phyloP scores from a whole-genome alignment of 352 stramenopile genomes.

The Phytophthora sojae region DNA sequence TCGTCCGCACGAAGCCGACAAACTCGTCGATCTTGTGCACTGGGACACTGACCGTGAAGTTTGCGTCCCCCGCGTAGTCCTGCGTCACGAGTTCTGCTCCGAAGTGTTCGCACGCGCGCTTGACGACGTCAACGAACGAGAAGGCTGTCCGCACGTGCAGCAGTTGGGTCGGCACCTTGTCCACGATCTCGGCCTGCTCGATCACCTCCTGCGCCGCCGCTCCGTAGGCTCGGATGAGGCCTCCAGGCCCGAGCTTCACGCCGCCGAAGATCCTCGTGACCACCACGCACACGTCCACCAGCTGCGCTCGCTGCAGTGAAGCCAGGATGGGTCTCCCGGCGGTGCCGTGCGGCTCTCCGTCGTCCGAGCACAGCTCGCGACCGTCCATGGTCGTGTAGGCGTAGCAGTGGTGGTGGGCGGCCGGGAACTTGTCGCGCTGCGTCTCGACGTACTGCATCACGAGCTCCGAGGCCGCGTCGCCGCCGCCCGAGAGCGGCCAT shows the following conservation, averaged over 20 bases:
- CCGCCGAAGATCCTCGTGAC: slow-evolving; percentile 82
- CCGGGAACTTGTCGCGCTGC: slow-evolving; percentile 55
- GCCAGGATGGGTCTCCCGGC: slow-evolving; percentile 73
- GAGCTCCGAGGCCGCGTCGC: slow-evolving; percentile 39
- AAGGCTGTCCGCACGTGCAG: slow-evolving; percentile 46
- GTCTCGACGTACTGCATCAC: slow-evolving; percentile 58
- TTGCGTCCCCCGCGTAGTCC: slow-evolving; percentile 36
- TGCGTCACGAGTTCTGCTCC: slow-evolving; percentile 53
- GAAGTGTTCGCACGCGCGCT: slow-evolving; percentile 56
- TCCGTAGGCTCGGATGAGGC: slow-evolving; percentile 77
- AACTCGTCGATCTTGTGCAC: slow-evolving; percentile 39
- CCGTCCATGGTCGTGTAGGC: slow-evolving; percentile 67
- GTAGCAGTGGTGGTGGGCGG: slow-evolving; percentile 80
- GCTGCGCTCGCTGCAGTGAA: slow-evolving; percentile 60
- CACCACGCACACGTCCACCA: slow-evolving; percentile 77
- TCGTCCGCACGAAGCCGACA: slow-evolving; percentile 46
- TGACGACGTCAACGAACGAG: slow-evolving; percentile 48
- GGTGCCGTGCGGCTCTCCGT: slow-evolving; percentile 79
- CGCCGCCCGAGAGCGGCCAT: slow-evolving; percentile 49
- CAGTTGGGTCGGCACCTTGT: slow-evolving; percentile 54
- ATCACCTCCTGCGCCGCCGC: slow-evolving; percentile 65
- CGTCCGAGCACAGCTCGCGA: slow-evolving; percentile 70
- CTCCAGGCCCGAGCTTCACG: slow-evolving; percentile 74
- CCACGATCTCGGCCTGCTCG: slow-evolving; percentile 57
- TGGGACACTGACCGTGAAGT: slow-evolving; percentile 58